Evolutionary conservation across 1,284 basidiomycete genomes (phyloP), one percentile per base, ranked within the genome.

Genomic region (Lignosus rhinocerotis): DNA sequence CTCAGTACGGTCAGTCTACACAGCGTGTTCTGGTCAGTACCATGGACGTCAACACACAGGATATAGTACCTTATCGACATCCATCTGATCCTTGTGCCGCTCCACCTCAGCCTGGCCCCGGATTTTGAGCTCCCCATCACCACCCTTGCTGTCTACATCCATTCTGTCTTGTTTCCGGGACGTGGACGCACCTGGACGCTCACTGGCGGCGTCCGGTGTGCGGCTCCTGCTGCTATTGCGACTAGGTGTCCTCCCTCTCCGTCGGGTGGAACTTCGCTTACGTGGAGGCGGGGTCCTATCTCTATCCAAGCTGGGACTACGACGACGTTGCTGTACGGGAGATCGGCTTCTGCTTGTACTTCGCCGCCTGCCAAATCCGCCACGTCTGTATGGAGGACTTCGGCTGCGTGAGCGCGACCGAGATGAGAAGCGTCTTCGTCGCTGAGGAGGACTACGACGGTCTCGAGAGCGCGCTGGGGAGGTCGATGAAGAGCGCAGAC

Each of bases 41-140:
- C 19, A 21, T 19, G 41, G n/a, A 17, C 41, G 41, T 8, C 16
- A 43, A 6, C 6, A 6, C 4, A 17, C n/a, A 11, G 17, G 31
- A 52, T 31, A 31, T 9, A 19, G 14, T 19, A 31, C 14, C 55
- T 59, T 19, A 2, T 60, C 58, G 1, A 52, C 51, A 17, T 61
- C 59, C 48, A 61, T 59, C 38, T 66, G 55, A 12, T 70, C 64
- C 58, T 74, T 56, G 73, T 75, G 53, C 63, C 77, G 78, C 67
- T 81, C 80, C 10, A 69, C 70, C 51, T 80, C 80, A 2, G 85
- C 88, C 68, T 88, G 87, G 6, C 89, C 88, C 67, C 85, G 87
- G 69, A 91, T 91, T 70, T 85, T 89, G 44, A 91, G 71, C 66
- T 88, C 89, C 14, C 72, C 72, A 16, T 55, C 62, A 50, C 63